Conservation (phyloP, 2,329 filamentous ascomycete species). For the Capronia epimyces region DNA sequence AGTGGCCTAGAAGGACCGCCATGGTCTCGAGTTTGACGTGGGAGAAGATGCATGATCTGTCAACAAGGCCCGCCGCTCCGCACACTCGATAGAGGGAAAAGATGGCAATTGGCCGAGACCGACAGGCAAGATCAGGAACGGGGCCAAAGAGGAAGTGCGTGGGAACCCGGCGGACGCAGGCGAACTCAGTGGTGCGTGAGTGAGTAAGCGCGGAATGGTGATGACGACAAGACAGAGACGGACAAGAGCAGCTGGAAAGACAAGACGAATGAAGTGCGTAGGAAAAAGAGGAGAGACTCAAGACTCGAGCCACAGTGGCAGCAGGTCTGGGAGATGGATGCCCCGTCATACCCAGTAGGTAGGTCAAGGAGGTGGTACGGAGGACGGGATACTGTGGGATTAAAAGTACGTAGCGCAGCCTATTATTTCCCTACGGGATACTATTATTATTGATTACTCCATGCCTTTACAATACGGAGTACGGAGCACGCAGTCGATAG, state of each 20-base stretch:
- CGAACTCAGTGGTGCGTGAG: background rate
- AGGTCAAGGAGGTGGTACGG: too few relatives aligned
- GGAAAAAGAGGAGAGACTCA: background rate
- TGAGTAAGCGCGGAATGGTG: conserved; percentile 9
- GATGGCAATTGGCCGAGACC: background rate
- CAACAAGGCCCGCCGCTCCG: conserved; percentile 7
- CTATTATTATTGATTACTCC: too few relatives aligned
- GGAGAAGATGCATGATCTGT: conserved; percentile 19
- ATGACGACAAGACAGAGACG: conserved; percentile 13
- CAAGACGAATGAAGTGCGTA: background rate
- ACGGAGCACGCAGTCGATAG: background rate
- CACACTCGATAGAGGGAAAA: background rate
- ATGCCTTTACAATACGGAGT: too few relatives aligned
- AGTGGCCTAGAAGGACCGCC: conserved; percentile 1
- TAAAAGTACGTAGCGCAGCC: too few relatives aligned
- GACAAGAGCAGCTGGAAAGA: conserved; percentile 3
- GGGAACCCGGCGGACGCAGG: conserved; percentile 1
- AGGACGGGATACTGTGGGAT: too few relatives aligned
- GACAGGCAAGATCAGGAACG: conserved; percentile 15
- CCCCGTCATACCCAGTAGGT: too few relatives aligned
- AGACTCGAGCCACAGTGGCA: too few relatives aligned
- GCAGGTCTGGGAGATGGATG: too few relatives aligned
- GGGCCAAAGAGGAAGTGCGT: conserved; percentile 7
- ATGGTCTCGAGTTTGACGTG: conserved; percentile 5
- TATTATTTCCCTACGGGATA: too few relatives aligned